Evolutionary conservation across 441 rosid genomes (phyloP), one percentile per base, ranked within the genome.

Genomic region (Iberis amara): DNA sequence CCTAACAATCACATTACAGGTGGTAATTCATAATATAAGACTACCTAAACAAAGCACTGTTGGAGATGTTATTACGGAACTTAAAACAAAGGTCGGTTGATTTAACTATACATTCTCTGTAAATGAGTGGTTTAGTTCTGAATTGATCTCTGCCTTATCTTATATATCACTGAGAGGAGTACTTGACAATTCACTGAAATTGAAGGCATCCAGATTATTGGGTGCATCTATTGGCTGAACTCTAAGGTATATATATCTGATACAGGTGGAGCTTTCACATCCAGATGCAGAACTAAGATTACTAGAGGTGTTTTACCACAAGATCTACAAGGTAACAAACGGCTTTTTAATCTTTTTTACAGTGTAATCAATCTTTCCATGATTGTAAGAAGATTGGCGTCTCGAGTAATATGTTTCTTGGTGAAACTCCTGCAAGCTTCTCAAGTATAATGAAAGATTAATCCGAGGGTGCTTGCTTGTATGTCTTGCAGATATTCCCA

Each of bases 11-110:
- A 55, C 11, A 39, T 45, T 49, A 50, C 75, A 83, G 91, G 81
- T 79, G 31, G 76, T 75, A 7, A 77, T 76, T 68, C 87, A 80
- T 65, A 75, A 79, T 35, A 77, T 83, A 66, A 75, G 87, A 56
- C 68, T 83, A 69, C 91, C 87, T 50, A 80, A 79, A 55, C 79
- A 77, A 71, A 79, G 91, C 65, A 83, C 85, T 7, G 82, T 80
- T 7, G 91, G 76, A n/a, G 85, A 83, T 77, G 91, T 80, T 40
- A 74, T 83, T 40, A 75, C 70, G 62, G 83, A 80, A 63, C 83
- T 83, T 39, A 83, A 77, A 69, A 70, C 80, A 53, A 83, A 78
- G 87, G 86, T 74, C 52, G 52, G 78, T 73, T n/a, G 26, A 52
- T 46, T 30, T 36, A 11, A 33, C 21, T 62, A 48, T 54, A 49